These are phyloP conservation scores for Wallacemonas sp. DNA, from an alignment of 208 protist species.

Conservation along the genomic window DNA sequence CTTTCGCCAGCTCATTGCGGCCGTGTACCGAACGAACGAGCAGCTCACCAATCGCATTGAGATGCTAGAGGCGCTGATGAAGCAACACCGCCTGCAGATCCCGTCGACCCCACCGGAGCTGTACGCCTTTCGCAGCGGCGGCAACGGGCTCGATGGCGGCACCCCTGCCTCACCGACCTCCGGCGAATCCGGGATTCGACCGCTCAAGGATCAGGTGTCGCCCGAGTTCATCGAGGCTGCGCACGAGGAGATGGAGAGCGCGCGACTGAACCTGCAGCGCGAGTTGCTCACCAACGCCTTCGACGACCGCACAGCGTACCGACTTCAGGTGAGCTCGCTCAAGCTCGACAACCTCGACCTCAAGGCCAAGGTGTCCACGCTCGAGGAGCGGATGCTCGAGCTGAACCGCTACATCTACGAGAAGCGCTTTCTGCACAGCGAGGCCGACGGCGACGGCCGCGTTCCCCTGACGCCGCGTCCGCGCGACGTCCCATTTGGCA, in stretches of 20 bases:
- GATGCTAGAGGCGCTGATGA: conserved; percentile 49
- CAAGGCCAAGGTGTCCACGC: conserved; percentile 32
- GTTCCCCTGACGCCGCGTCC: conserved; percentile 63
- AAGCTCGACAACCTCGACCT: conserved; percentile 51
- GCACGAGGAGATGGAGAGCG: conserved; percentile 50
- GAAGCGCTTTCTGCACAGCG: conserved; percentile 49
- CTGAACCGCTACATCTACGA: conserved; percentile 74
- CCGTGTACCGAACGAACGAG: conserved; percentile 78
- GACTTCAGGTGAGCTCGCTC: conserved; percentile 60
- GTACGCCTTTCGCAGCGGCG: conserved; percentile 40
- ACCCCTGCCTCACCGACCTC: conserved; percentile 9
- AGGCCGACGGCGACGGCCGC: conserved; percentile 15
- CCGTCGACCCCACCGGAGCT: conserved; percentile 42
- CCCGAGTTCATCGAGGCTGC: conserved; percentile 61
- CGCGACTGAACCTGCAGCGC: conserved; percentile 62
- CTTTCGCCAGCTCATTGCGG: conserved; percentile 69
- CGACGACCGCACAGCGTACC: conserved; percentile 70
- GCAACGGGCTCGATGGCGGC: not conserved
- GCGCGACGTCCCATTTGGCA: conserved; percentile 62
- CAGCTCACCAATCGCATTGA: conserved; percentile 64
- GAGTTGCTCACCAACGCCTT: conserved; percentile 73
- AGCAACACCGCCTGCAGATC: conserved; percentile 56
- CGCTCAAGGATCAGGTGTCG: conserved; percentile 31
- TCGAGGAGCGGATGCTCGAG: conserved; percentile 48
- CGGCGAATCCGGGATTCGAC: conserved; percentile 1